These are phyloP conservation scores for Mikania micrantha DNA, from an alignment of 129 eudicot species.

Conservation along the genomic window DNA sequence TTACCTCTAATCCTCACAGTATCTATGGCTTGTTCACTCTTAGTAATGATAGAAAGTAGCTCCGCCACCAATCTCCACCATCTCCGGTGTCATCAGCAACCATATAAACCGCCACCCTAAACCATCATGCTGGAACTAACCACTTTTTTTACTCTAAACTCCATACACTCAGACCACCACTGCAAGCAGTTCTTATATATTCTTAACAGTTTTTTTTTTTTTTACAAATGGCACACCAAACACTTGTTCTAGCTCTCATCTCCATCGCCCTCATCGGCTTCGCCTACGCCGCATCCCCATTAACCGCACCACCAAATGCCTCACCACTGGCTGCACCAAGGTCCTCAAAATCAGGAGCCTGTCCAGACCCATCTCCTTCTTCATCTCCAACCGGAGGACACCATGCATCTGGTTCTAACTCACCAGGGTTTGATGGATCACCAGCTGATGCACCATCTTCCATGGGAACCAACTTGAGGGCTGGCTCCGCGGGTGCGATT, in stretches of 20 bases:
- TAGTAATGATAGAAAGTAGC: constrained; percentile 10
- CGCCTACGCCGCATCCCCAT: constrained; percentile 11
- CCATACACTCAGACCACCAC: no score
- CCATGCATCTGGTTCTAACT: background rate
- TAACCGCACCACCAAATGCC: constrained; percentile 2
- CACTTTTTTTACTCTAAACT: background rate
- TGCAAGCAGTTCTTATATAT: no score
- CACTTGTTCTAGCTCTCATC: constrained; percentile 25
- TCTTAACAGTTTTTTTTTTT: no score
- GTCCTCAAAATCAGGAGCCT: background rate
- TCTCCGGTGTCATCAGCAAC: background rate
- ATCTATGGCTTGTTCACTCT: background rate
- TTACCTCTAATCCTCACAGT: constrained; percentile 14
- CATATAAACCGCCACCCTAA: constrained; percentile 5
- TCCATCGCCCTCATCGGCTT: constrained; percentile 12
- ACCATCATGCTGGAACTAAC: constrained; percentile 8
- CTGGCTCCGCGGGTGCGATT: constrained; percentile 5
- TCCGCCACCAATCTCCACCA: constrained; percentile 12
- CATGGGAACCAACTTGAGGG: constrained; percentile 8
- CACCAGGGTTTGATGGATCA: background rate
- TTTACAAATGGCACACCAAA: constrained; percentile 32
- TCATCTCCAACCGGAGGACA: background rate
- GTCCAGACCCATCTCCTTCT: background rate
- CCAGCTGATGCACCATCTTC: constrained; percentile 20
- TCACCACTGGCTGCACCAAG: background rate